Evolutionary conservation across 768 basidiomycete species (phyloP).

Genomic region (Lenzites betulinus): DNA sequence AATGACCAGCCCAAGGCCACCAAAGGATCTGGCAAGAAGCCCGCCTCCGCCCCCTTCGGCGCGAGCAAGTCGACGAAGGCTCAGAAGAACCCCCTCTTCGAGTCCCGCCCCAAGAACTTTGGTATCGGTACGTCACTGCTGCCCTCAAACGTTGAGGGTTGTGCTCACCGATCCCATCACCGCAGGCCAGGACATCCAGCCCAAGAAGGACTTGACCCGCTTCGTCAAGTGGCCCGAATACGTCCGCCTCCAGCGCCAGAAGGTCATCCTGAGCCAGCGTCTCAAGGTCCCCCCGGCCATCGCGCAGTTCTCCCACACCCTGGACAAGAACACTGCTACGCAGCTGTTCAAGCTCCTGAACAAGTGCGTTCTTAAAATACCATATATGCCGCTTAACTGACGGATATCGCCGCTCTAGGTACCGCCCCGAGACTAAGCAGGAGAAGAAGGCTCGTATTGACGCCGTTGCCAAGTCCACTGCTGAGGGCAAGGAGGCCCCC

Average conservation of each 20-base stretch:
- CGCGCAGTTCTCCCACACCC: constrained; percentile 93
- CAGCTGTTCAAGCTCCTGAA: constrained; percentile 98
- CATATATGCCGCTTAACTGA: neutral
- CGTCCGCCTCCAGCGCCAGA: constrained; percentile 95
- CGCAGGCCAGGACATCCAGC: constrained; percentile 91
- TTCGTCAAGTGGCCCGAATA: constrained; percentile 99
- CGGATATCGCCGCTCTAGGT: constrained; percentile 33
- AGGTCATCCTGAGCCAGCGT: constrained; percentile 97
- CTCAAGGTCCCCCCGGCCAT: constrained; percentile 98
- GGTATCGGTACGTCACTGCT: constrained; percentile 70
- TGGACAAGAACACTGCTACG: constrained; percentile 99
- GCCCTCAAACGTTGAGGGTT: neutral
- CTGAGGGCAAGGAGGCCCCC: constrained; percentile 75
- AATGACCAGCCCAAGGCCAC: constrained; percentile 86
- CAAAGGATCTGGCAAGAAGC: constrained; percentile 80
- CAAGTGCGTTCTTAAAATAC: constrained; percentile 52
- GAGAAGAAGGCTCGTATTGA: constrained; percentile 96
- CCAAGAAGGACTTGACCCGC: constrained; percentile 86
- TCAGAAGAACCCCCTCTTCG: constrained; percentile 96
- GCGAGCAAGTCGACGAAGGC: constrained; percentile 70
- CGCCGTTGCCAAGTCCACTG: constrained; percentile 72
- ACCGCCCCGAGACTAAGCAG: constrained; percentile 90
- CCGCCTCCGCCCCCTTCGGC: constrained; percentile 81
- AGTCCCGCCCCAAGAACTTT: constrained; percentile 88
- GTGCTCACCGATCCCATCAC: neutral